These are phyloP conservation scores for Ustilago xerochloae DNA, from an alignment of 1,284 basidiomycete species.

Conservation along the genomic window DNA sequence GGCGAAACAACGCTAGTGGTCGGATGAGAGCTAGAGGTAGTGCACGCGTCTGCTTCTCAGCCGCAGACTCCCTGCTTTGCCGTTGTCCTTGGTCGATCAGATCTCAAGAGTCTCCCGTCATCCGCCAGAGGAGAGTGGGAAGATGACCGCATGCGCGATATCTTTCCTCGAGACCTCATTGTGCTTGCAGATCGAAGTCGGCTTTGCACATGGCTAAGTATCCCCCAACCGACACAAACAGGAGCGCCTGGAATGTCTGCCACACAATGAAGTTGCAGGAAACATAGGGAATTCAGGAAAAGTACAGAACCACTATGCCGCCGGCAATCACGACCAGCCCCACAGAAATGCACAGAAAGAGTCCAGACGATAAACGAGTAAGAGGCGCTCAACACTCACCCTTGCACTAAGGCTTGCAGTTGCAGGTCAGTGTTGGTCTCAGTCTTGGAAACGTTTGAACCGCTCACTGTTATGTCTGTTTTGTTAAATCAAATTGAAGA, in stretches of 20 bases:
- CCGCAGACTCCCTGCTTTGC: background rate
- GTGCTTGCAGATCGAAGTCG: background rate
- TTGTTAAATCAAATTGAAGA: too few relatives aligned
- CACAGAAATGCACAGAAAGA: background rate
- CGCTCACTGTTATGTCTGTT: too few relatives aligned
- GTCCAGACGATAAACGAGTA: background rate
- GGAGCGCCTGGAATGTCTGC: conserved; percentile 1
- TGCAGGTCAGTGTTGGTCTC: too few relatives aligned
- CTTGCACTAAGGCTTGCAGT: background rate
- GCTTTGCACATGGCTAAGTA: background rate
- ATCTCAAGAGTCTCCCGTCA: background rate
- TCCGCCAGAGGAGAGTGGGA: too few relatives aligned
- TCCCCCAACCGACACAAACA: too few relatives aligned
- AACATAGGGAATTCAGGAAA: background rate
- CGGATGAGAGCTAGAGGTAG: background rate
- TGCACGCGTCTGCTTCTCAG: conserved; percentile 12
- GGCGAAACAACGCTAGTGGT: background rate
- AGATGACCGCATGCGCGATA: too few relatives aligned
- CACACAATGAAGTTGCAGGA: background rate
- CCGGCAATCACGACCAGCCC: conserved; percentile 1
- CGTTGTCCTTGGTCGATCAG: background rate
- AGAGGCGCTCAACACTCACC: background rate
- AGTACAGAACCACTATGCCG: background rate
- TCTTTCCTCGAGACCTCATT: too few relatives aligned
- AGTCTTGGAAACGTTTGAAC: too few relatives aligned